Percentiles rank a stretch among this genome's conserved stretches.
These are phyloP conservation scores for Phytophthora brassicae DNA, from an alignment of 352 stramenopile genomes.

Conservation along the genomic window DNA sequence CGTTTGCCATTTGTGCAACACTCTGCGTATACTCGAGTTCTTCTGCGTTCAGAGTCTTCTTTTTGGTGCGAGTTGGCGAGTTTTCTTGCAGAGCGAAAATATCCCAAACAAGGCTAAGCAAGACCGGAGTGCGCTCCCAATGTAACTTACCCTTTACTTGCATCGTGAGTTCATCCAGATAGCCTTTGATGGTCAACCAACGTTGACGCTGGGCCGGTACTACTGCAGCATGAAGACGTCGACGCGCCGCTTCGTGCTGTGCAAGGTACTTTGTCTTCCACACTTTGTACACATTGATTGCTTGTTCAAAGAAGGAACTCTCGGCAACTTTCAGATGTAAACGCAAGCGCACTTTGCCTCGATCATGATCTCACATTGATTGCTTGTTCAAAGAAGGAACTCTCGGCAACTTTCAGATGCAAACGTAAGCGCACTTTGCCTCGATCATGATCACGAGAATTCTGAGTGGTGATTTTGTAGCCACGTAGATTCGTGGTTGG, in stretches of 20 bases:
- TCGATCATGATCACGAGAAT: constrained; percentile 2
- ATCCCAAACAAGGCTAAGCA: constrained; percentile 73
- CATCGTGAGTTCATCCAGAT: constrained; percentile 53
- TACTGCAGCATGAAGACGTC: constrained; percentile 61
- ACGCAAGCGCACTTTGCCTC: constrained; percentile 48
- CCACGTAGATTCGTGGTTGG: constrained; percentile 4
- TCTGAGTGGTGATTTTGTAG: background rate
- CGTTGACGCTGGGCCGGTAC: constrained; percentile 60
- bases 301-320: constrained; percentile 63
- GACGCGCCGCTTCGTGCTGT: constrained; percentile 54
- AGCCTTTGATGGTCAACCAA: constrained; percentile 59
- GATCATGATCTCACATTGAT: constrained; percentile 34
- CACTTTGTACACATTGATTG: constrained; percentile 60
- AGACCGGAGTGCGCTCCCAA: constrained; percentile 61
- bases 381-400: constrained; percentile 63
- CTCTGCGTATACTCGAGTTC: constrained; percentile 38
- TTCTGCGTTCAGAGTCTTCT: constrained; percentile 12
- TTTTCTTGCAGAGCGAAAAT: constrained; percentile 55
- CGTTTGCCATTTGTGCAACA: constrained; percentile 37
- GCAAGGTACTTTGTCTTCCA: constrained; percentile 65
- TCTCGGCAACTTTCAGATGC: constrained; percentile 57
- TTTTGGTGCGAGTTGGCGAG: constrained; percentile 10
- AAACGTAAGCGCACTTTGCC: constrained; percentile 53
- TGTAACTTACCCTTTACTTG: constrained; percentile 57
- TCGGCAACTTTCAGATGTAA: constrained; percentile 59